Evolutionary conservation across 176 grass and related monocot genomes (phyloP).

Genomic region (Oryza glumipatula): DNA sequence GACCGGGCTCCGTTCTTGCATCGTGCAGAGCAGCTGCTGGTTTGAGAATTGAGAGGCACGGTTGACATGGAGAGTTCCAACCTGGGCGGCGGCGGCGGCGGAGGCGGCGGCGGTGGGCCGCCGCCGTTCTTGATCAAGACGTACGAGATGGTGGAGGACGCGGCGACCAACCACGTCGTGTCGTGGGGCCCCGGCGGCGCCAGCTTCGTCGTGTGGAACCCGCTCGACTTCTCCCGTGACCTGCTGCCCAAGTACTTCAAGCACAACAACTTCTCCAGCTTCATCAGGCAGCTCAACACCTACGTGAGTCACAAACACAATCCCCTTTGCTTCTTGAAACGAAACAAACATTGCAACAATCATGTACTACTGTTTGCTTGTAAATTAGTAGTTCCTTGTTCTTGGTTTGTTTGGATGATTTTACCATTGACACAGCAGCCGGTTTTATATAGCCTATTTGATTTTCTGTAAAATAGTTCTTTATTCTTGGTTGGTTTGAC

Average conservation of each 20-base stretch:
- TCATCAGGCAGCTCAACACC: constrained; percentile 92
- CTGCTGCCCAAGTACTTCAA: constrained; percentile 94
- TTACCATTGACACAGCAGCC: too few species aligned
- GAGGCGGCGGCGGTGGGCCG: constrained; percentile 39
- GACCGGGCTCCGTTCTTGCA: not conserved
- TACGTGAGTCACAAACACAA: constrained; percentile 57
- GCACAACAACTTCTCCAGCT: constrained; percentile 97
- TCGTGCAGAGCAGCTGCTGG: not conserved
- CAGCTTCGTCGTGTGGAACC: constrained; percentile 90
- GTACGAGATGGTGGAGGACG: constrained; percentile 91
- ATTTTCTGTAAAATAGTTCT: not conserved
- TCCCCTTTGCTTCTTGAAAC: not conserved
- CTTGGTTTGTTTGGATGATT: too few species aligned
- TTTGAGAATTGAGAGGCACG: not conserved
- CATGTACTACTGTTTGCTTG: too few species aligned
- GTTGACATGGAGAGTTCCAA: constrained; percentile 38
- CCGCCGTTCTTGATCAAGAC: constrained; percentile 81
- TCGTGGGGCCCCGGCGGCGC: constrained; percentile 65
- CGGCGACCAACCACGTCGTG: constrained; percentile 57
- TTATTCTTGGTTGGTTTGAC: not conserved
- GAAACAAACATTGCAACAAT: too few species aligned
- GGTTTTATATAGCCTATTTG: too few species aligned
- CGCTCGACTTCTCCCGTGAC: constrained; percentile 58
- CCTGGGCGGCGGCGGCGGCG: not conserved
- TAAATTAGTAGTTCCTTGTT: too few species aligned